phyloP scores from a whole-genome alignment of 768 basidiomycete species.

The Boletales sp. region DNA sequence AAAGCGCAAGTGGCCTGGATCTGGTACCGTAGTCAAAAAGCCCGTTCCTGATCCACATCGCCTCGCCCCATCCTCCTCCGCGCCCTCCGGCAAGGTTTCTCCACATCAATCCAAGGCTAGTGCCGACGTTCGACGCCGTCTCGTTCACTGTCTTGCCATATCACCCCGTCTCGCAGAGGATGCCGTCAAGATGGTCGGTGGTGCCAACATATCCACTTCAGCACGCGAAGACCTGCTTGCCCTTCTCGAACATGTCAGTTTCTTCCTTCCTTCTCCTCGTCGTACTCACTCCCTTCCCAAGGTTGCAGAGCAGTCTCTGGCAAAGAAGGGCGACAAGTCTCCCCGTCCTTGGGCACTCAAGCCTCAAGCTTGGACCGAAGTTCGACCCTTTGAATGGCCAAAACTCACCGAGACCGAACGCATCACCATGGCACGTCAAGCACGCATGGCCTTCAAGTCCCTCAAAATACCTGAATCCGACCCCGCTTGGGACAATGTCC shows the following conservation, averaged over 20 bases:
- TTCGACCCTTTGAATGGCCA: conserved; percentile 64
- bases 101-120: conserved; percentile 22
- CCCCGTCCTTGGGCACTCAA: conserved; percentile 53
- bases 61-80: conserved; percentile 27
- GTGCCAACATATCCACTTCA: conserved; percentile 32
- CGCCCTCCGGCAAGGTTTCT: conserved; percentile 27
- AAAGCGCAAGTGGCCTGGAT: conserved; percentile 38
- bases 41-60: conserved; percentile 27
- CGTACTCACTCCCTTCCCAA: conserved; percentile 19
- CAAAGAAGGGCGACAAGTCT: conserved; percentile 36
- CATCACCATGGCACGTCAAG: conserved; percentile 47
- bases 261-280: not conserved
- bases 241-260: conserved; percentile 50
- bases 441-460: conserved; percentile 43
- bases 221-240: conserved; percentile 42
- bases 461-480: conserved; percentile 59
- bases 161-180: conserved; percentile 41
- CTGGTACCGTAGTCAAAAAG: conserved; percentile 26
- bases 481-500: conserved; percentile 58
- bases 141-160: conserved; percentile 52
- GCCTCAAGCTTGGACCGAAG: conserved; percentile 57
- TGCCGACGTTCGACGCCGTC: conserved; percentile 32
- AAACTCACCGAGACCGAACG: conserved; percentile 47
- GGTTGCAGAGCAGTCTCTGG: conserved; percentile 47
- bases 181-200: conserved; percentile 44